Evolutionary conservation across 768 basidiomycete genomes (phyloP).

Genomic region (Candolleomyces aberdarensis): DNA sequence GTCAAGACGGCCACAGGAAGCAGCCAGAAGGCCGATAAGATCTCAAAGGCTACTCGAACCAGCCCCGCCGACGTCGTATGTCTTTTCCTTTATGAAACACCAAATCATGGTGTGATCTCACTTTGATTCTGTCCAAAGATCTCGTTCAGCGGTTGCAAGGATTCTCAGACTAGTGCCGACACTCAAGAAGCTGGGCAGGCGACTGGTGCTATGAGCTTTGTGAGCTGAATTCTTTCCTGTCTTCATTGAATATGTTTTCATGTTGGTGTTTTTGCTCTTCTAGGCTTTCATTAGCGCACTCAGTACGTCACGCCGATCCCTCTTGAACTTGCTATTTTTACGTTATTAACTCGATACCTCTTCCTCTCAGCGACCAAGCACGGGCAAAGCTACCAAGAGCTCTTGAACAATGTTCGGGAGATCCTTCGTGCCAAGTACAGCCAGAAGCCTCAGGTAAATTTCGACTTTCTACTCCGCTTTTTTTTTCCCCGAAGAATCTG

Average conservation of each 20-base stretch:
- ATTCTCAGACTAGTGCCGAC: conserved; percentile 81
- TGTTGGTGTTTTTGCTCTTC: conserved; percentile 19
- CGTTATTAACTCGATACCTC: not conserved
- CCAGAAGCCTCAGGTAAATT: conserved; percentile 38
- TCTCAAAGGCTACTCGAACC: conserved; percentile 60
- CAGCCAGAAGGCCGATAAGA: conserved; percentile 59
- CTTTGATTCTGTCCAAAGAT: conserved; percentile 41
- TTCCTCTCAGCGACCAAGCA: conserved; percentile 31
- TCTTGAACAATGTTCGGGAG: conserved; percentile 36
- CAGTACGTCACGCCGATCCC: conserved; percentile 28
- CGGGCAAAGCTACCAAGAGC: conserved; percentile 41
- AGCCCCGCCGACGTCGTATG: conserved; percentile 85
- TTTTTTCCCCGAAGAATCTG: not conserved
- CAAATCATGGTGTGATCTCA: not conserved
- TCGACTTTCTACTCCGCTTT: not conserved
- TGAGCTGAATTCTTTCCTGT: conserved; percentile 29
- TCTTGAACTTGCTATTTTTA: not conserved
- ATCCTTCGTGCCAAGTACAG: conserved; percentile 38
- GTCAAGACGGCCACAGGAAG: conserved; percentile 72
- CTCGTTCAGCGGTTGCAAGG: conserved; percentile 84
- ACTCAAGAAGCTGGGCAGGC: conserved; percentile 61
- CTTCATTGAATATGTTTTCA: not conserved
- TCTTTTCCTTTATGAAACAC: conserved; percentile 10
- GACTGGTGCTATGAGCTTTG: conserved; percentile 80
- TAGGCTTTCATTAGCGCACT: conserved; percentile 59